phyloP scores from a whole-genome alignment of 805 yeast species.

The Saccharomycopsis lassenensis region DNA sequence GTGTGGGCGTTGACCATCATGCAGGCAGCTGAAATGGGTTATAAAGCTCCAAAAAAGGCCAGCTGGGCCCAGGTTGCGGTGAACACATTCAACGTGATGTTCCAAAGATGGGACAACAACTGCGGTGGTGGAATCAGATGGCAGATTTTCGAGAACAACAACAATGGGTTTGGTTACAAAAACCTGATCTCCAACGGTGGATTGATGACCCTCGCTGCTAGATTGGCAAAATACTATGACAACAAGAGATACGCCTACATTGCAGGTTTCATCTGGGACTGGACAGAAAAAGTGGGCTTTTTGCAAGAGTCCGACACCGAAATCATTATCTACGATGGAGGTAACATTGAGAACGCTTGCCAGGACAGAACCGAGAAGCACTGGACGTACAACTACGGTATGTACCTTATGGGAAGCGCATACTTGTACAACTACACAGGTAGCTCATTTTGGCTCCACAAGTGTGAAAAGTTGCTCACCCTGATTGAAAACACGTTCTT shows the following conservation, averaged over 20 bases:
- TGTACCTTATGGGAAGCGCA: constrained; percentile 57
- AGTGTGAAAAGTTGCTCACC: constrained; percentile 33
- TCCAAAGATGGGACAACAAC: constrained; percentile 46
- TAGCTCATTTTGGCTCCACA: constrained; percentile 37
- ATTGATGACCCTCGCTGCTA: constrained; percentile 50
- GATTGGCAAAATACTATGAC: constrained; percentile 49
- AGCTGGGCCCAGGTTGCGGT: constrained; percentile 25
- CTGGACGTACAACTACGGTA: constrained; percentile 68
- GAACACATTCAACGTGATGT: constrained; percentile 27
- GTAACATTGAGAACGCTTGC: constrained; percentile 38
- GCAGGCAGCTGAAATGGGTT: constrained; percentile 37
- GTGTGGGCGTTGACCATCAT: constrained; percentile 40
- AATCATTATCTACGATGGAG: constrained; percentile 46
- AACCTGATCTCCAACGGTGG: constrained; percentile 58
- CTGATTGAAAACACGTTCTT: constrained; percentile 42
- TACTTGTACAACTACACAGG: constrained; percentile 54
- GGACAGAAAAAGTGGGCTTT: constrained; percentile 38
- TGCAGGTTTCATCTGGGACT: constrained; percentile 53
- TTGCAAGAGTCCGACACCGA: constrained; percentile 21
- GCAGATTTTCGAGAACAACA: constrained; percentile 61
- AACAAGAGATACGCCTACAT: constrained; percentile 51
- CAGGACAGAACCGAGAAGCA: constrained; percentile 33
- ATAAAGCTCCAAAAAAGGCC: constrained; percentile 26
- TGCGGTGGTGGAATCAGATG: constrained; percentile 62
- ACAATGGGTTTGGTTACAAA: constrained; percentile 51